These are phyloP conservation scores for Actinidia polygama DNA, from an alignment of 179 eudicot genomes.

Conservation along the genomic window DNA sequence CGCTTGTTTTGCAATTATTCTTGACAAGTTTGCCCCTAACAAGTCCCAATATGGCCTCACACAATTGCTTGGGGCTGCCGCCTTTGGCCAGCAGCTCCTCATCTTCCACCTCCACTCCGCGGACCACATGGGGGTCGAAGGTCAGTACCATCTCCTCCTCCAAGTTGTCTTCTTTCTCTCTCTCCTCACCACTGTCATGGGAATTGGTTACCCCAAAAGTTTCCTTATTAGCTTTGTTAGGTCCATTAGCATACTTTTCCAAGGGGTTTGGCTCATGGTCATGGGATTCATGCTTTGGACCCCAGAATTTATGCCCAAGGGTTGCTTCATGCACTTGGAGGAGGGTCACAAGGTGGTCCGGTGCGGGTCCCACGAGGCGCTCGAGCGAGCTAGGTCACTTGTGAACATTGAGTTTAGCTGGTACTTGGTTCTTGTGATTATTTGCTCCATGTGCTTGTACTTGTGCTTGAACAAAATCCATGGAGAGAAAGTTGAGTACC, in stretches of 20 bases:
- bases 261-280: constrained; percentile 77
- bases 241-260: constrained; percentile 65
- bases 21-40: constrained; percentile 44
- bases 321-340: constrained; percentile 61
- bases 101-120: constrained; percentile 80
- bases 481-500: neutral
- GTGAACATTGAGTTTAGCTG: constrained; percentile 68
- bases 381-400: constrained; percentile 67
- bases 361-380: constrained; percentile 49
- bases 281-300: constrained; percentile 83
- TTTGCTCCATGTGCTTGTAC: constrained; percentile 48
- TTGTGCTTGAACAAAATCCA: constrained; percentile 29
- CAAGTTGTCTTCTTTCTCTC: constrained; percentile 50
- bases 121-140: constrained; percentile 86
- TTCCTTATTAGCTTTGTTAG: constrained; percentile 54
- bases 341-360: constrained; percentile 65
- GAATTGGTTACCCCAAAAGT: constrained; percentile 46
- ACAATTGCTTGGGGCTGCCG: constrained; percentile 49
- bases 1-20: constrained; percentile 52
- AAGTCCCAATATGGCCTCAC: constrained; percentile 42
- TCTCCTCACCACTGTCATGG: constrained; percentile 51
- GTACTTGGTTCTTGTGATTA: constrained; percentile 48
- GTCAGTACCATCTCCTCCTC: constrained; percentile 81
- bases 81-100: constrained; percentile 65
- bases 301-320: constrained; percentile 61